phyloP scores from a whole-genome alignment of 257 asterid genomes.

The Avicennia marina region DNA sequence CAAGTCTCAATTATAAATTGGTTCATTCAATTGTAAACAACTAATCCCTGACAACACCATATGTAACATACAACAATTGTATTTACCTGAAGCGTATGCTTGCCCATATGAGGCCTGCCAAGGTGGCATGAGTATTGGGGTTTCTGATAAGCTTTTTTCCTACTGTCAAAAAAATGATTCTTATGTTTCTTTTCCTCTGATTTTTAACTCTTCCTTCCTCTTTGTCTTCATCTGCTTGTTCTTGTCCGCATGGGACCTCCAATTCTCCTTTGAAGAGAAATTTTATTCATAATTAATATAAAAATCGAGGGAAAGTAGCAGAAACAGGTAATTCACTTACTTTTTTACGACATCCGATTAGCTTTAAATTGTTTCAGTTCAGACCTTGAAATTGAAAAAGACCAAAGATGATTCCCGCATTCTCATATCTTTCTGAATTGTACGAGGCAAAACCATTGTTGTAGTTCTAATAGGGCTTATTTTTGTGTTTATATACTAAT shows the following conservation, averaged over 20 bases:
- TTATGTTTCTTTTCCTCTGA: slow-evolving; percentile 30
- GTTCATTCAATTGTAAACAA: slow-evolving; percentile 9
- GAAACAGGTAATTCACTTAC: background rate
- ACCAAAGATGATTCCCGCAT: background rate
- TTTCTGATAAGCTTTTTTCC: slow-evolving; percentile 64
- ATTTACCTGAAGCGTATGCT: slow-evolving; percentile 72
- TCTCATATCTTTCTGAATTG: background rate
- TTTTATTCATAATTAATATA: background rate
- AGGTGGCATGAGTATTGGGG: slow-evolving; percentile 80
- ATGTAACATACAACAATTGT: background rate
- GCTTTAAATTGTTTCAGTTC: slow-evolving; percentile 8
- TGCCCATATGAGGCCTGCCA: slow-evolving; percentile 74
- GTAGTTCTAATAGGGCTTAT: too few species aligned
- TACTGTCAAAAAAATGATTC: slow-evolving; percentile 39
- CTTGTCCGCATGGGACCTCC: slow-evolving; percentile 37
- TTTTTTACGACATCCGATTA: slow-evolving; percentile 8
- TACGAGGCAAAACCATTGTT: background rate
- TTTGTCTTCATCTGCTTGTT: slow-evolving; percentile 26
- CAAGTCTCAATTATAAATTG: too few species aligned
- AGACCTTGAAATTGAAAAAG: background rate
- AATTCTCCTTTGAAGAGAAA: slow-evolving; percentile 33
- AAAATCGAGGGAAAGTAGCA: background rate
- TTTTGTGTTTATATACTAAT: too few species aligned
- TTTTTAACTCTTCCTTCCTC: slow-evolving; percentile 29
- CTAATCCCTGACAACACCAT: background rate